Base-by-base conservation (phyloP, 1,139 yeast species). In the Debaryomycetaceae sp. region DNA sequence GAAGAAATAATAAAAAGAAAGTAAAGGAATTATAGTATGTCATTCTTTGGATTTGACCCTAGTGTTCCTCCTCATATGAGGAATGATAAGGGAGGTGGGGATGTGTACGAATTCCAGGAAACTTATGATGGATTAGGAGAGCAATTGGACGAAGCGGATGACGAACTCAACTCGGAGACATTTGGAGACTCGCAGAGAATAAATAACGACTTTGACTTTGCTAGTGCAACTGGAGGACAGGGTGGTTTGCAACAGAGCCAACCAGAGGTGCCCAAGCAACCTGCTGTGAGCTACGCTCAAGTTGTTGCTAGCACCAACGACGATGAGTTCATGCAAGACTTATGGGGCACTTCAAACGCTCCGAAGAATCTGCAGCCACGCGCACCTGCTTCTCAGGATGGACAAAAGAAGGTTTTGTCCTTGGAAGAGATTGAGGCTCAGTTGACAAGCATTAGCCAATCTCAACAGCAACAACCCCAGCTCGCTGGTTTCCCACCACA, bases 111-210 rank as follows among this genome's bases (percentile, higher is more conserved):
- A 55, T 89, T 87, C 56, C 94, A 87, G 52, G 95, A 88, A 39
- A 83, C 95, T 14, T 87, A 86, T 57, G 87, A 84, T 47, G 91
- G 91, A 3, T 73, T 85, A 43, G 92, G 89, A 2, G 87, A 78
- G 24, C 73, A 73, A 44, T 73, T 78, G 36, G 75, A 74, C 34
- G 94, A 85, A 48, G 82, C 78, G 29, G 89, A 83, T 43, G 97
- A 89, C 58, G 89, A 83, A 39, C 71, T 87, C 53, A 91, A 91
- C 58, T 86, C 82, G 46, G 95, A 87, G 56, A 91, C 98, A 1
- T 91, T 91, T 66, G 97, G 97, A 35, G 73, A 67, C 36, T 71
- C 74, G 6, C 74, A 61, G 26, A 65, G 71, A 6, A 63, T 83
- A 36, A 84, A 88, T 37, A 78, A 80, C 44, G 92, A 87, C 55